Conservation (phyloP, 2,329 filamentous ascomycete species). For the Capronia epimyces region DNA sequence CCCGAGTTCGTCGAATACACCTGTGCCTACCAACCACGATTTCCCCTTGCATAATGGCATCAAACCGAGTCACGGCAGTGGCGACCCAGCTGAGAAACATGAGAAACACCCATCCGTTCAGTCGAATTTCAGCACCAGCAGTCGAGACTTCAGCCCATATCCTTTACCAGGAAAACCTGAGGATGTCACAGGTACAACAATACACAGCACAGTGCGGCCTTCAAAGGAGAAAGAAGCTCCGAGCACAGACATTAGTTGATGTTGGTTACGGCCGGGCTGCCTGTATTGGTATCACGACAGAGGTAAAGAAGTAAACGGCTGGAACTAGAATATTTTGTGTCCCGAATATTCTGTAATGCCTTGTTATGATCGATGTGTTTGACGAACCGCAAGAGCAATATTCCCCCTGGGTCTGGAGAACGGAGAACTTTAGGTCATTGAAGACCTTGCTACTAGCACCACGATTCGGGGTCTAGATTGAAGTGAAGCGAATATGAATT, state of each 20-base stretch:
- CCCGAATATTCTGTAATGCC: constrained; percentile 19
- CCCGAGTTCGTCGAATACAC: constrained; percentile 20
- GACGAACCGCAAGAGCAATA: constrained; percentile 1
- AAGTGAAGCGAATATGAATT: not conserved
- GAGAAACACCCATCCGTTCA: constrained; percentile 43
- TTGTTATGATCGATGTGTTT: constrained; percentile 20
- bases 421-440: not conserved
- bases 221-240: not conserved
- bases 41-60: constrained; percentile 12
- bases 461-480: not conserved
- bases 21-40: constrained; percentile 20
- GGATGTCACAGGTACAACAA: constrained; percentile 1
- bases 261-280: not conserved
- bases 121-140: constrained; percentile 49
- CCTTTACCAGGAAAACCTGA: constrained; percentile 17
- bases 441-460: not conserved
- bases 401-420: not conserved
- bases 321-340: not conserved
- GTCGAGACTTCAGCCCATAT: constrained; percentile 40
- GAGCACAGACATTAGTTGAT: not conserved
- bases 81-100: constrained; percentile 17
- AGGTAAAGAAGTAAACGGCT: not conserved
- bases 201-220: not conserved
- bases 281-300: not conserved
- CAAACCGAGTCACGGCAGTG: constrained; percentile 17